Evolutionary conservation across 192 early-diverging fungal genomes (phyloP).

Genomic region (Linnemannia schmuckeri): DNA sequence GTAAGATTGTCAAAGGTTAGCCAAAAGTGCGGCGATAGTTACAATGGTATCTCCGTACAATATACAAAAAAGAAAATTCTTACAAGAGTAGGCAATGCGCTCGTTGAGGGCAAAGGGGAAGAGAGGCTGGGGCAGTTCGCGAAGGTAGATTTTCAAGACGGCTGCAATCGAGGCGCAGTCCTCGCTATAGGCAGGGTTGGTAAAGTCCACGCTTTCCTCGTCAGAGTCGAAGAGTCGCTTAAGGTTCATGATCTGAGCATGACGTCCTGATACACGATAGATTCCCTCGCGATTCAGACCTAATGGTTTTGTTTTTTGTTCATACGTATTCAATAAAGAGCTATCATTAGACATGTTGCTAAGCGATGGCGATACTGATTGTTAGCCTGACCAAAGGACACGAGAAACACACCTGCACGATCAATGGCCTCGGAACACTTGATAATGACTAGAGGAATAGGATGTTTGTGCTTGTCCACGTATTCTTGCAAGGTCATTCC

Average conservation of each 20-base stretch:
- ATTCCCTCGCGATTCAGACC: slow-evolving; percentile 44
- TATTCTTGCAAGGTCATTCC: slow-evolving; percentile 34
- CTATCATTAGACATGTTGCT: neutral
- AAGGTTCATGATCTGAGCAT: slow-evolving; percentile 48
- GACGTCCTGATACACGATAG: slow-evolving; percentile 50
- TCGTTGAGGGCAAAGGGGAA: slow-evolving; percentile 68
- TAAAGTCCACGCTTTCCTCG: slow-evolving; percentile 42
- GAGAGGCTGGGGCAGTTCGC: slow-evolving; percentile 73
- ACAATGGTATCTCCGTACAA: neutral
- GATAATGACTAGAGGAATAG: slow-evolving; percentile 43
- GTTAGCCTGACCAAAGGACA: neutral
- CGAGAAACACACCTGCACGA: slow-evolving; percentile 21
- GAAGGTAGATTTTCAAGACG: slow-evolving; percentile 74
- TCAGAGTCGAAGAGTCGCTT: slow-evolving; percentile 41
- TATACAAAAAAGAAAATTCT: neutral
- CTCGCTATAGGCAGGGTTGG: slow-evolving; percentile 47
- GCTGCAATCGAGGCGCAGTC: slow-evolving; percentile 73
- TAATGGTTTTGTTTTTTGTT: neutral
- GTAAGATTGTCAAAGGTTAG: neutral
- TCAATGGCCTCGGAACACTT: slow-evolving; percentile 50
- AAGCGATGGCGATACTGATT: neutral
- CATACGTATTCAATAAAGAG: neutral
- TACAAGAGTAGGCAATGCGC: slow-evolving; percentile 69
- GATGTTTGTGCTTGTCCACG: slow-evolving; percentile 29
- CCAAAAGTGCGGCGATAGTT: neutral